Evolutionary conservation across 768 basidiomycete genomes (phyloP).

Genomic region (Boletellus emodensis): DNA sequence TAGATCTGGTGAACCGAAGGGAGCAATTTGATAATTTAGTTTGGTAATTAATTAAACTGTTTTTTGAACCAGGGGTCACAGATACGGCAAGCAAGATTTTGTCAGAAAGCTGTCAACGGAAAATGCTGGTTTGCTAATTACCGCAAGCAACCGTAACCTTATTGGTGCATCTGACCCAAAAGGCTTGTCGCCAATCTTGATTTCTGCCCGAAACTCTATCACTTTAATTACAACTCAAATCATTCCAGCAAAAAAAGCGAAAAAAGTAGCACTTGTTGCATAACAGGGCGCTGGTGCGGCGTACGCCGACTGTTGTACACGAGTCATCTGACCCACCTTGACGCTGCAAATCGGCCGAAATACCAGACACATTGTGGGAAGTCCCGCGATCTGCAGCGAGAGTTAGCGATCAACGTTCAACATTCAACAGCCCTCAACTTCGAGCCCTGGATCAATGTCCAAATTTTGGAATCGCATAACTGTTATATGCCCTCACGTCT

Average conservation of each 20-base stretch:
- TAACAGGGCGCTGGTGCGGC: too few species aligned
- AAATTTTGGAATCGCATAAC: constrained; percentile 9
- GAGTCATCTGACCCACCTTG: constrained; percentile 8
- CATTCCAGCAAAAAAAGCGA: constrained; percentile 1
- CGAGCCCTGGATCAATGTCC: too few species aligned
- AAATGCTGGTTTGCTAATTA: constrained; percentile 23
- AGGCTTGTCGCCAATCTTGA: constrained; percentile 43
- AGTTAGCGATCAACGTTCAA: too few species aligned
- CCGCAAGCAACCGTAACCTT: constrained; percentile 30
- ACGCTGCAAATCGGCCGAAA: constrained; percentile 20
- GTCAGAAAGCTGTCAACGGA: constrained; percentile 25
- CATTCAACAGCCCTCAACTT: too few species aligned
- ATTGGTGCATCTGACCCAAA: constrained; percentile 38
- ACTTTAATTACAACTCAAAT: constrained; percentile 51
- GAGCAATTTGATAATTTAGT: constrained; percentile 29
- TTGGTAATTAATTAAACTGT: constrained; percentile 38
- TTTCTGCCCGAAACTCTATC: constrained; percentile 45
- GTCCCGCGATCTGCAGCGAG: constrained; percentile 23
- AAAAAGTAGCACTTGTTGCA: not conserved
- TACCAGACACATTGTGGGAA: constrained; percentile 10
- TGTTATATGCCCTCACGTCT: too few species aligned
- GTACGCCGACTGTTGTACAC: not conserved
- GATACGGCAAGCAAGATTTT: constrained; percentile 19
- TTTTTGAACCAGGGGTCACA: constrained; percentile 23
- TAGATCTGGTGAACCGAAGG: constrained; percentile 29